Percentiles rank a stretch among this genome's conserved stretches.
Evolutionary conservation across 2,329 filamentous ascomycete species (phyloP).

Genomic region (Ophiocordyceps unilateralis): DNA sequence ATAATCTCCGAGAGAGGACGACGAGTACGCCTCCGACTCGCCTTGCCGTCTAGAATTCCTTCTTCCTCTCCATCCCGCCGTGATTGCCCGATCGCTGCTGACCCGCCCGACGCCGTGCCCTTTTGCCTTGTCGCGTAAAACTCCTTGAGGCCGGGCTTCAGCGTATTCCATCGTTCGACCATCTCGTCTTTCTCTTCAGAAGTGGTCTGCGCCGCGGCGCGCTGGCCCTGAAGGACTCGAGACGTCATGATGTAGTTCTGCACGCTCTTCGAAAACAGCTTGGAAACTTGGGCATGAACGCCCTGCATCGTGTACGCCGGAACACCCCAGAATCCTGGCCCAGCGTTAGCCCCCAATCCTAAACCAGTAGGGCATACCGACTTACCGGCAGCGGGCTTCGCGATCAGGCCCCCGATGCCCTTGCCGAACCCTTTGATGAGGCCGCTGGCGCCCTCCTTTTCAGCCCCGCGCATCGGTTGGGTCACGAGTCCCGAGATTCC

Average conservation of each 20-base stretch:
- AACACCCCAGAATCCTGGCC: constrained; percentile 44
- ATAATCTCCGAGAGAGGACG: constrained; percentile 31
- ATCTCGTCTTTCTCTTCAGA: constrained; percentile 46
- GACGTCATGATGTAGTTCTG: constrained; percentile 68
- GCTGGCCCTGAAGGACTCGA: constrained; percentile 56
- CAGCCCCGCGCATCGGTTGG: constrained; percentile 49
- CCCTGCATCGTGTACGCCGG: constrained; percentile 75
- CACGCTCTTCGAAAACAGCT: constrained; percentile 50
- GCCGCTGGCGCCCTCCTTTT: constrained; percentile 34
- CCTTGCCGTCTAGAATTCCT: constrained; percentile 12
- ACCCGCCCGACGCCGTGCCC: constrained; percentile 17
- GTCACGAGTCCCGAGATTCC: constrained; percentile 67
- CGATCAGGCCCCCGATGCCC: constrained; percentile 61
- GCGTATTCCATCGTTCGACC: constrained; percentile 44
- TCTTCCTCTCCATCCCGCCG: constrained; percentile 1
- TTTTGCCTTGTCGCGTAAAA: constrained; percentile 37
- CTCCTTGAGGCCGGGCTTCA: constrained; percentile 41
- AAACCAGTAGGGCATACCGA: constrained; percentile 2
- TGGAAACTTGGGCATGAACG: constrained; percentile 59
- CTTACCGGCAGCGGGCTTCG: constrained; percentile 68
- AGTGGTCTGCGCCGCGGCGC: constrained; percentile 39
- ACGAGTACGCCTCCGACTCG: constrained; percentile 31
- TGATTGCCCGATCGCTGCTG: constrained; percentile 14
- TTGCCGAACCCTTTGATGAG: constrained; percentile 67
- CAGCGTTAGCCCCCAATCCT: background rate